phyloP scores from a whole-genome alignment of 345 rosid genomes.

The Populus pruinosa region DNA sequence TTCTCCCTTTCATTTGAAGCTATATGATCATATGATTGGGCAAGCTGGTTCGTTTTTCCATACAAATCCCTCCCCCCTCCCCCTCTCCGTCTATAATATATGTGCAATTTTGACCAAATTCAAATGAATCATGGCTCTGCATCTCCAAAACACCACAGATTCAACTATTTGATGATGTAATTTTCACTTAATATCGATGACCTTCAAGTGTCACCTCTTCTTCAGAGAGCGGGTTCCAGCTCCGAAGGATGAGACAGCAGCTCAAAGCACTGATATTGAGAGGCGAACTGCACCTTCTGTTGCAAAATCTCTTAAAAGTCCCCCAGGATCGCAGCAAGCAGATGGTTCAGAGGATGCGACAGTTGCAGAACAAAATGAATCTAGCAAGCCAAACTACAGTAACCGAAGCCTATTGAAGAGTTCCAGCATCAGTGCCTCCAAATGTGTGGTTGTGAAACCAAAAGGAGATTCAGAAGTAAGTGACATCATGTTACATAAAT shows the following conservation, averaged over 20 bases:
- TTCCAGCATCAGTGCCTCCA: conserved; percentile 92
- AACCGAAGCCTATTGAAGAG: conserved; percentile 80
- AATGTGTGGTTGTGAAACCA: conserved; percentile 61
- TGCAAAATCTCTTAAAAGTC: conserved; percentile 49
- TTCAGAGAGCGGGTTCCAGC: conserved; percentile 82
- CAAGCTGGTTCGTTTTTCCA: neutral
- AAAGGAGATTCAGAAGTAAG: conserved; percentile 51
- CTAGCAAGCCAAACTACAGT: conserved; percentile 40
- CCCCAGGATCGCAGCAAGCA: conserved; percentile 31
- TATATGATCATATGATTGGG: neutral
- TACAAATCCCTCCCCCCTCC: too few species aligned
- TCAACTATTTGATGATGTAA: neutral
- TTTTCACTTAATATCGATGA: neutral
- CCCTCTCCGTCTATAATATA: neutral
- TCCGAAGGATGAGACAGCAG: conserved; percentile 49
- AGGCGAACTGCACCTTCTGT: conserved; percentile 44
- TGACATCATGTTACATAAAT: neutral
- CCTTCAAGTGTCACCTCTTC: conserved; percentile 6
- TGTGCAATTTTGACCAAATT: neutral
- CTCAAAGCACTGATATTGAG: conserved; percentile 30
- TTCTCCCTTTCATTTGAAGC: neutral
- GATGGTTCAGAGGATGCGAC: conserved; percentile 39
- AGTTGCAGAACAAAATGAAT: conserved; percentile 27
- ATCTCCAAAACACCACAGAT: neutral
- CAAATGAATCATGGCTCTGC: neutral